Evolutionary conservation across 768 basidiomycete species (phyloP).

Genomic region (Boletus edulis): DNA sequence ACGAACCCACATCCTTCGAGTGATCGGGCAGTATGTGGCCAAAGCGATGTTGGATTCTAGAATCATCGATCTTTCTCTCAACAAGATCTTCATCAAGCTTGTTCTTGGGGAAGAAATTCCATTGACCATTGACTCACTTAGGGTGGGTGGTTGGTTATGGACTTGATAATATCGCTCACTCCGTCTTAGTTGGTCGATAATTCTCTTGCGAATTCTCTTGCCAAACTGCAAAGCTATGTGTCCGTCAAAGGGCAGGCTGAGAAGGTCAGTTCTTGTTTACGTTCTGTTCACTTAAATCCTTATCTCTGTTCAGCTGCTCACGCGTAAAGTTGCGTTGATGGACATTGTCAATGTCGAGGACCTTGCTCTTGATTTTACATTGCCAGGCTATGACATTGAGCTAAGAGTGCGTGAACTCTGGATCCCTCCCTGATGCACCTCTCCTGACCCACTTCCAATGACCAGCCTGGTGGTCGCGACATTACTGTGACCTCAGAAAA

Average conservation of each 20-base stretch:
- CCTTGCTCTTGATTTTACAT: constrained; percentile 91
- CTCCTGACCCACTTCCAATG: background rate
- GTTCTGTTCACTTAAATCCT: background rate
- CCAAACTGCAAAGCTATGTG: constrained; percentile 72
- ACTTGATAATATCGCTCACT: constrained; percentile 4
- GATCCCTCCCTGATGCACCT: background rate
- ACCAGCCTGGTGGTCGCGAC: constrained; percentile 74
- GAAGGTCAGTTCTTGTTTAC: constrained; percentile 43
- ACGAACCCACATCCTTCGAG: constrained; percentile 79
- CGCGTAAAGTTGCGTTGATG: constrained; percentile 54
- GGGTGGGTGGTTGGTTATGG: constrained; percentile 45
- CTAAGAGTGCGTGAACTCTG: constrained; percentile 56
- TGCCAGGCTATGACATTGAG: constrained; percentile 95
- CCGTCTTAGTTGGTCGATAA: constrained; percentile 71
- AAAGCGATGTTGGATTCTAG: constrained; percentile 97
- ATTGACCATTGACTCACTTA: constrained; percentile 77
- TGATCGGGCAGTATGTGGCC: constrained; percentile 94
- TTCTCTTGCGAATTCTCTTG: constrained; percentile 81
- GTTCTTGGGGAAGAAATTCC: constrained; percentile 86
- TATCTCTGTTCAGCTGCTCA: constrained; percentile 36
- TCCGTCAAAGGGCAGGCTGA: constrained; percentile 45
- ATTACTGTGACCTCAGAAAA: constrained; percentile 84
- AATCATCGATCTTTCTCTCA: constrained; percentile 94
- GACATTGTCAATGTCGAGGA: constrained; percentile 76
- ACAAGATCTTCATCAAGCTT: constrained; percentile 91